A percentile compares a stretch with the other conserved stretches of the same genome.
These are phyloP conservation scores for Thecaphora thlaspeos DNA, from an alignment of 1,284 basidiomycete species.

Conservation along the genomic window DNA sequence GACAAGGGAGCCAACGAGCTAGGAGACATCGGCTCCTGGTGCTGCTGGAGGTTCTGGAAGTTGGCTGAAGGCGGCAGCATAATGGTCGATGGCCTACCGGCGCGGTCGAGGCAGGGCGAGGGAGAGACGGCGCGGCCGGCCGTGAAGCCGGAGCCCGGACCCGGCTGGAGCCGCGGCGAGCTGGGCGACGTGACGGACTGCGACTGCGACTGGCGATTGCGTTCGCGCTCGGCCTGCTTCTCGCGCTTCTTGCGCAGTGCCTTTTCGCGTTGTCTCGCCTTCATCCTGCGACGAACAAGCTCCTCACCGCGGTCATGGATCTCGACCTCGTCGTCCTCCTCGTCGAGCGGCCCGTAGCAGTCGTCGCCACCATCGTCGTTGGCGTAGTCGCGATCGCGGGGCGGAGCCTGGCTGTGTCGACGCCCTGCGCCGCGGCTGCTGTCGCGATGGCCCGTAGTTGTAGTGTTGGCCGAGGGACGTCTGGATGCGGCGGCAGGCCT, in stretches of 20 bases:
- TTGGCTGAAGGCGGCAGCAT: slow-evolving; percentile 25
- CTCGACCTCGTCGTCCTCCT: slow-evolving; percentile 61
- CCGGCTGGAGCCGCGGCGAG: slow-evolving; percentile 20
- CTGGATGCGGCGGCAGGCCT: no score
- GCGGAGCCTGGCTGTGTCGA: slow-evolving; percentile 17
- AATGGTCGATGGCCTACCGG: slow-evolving; percentile 42
- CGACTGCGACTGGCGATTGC: slow-evolving; percentile 15
- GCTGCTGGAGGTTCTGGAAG: slow-evolving; percentile 12
- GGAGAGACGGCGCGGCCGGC: slow-evolving; percentile 27
- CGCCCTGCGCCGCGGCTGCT: slow-evolving; percentile 28
- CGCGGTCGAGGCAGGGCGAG: slow-evolving; percentile 33
- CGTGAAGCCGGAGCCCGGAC: slow-evolving; percentile 7
- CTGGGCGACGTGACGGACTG: slow-evolving; percentile 1
- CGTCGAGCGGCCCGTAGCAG: slow-evolving; percentile 32
- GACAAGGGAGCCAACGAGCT: slow-evolving; percentile 14
- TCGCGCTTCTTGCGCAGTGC: slow-evolving; percentile 54
- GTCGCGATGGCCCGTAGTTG: neutral
- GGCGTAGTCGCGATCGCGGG: slow-evolving; percentile 23
- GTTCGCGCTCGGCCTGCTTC: slow-evolving; percentile 35
- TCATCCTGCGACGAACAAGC: slow-evolving; percentile 62
- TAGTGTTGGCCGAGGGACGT: slow-evolving; percentile 13
- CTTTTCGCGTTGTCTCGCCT: slow-evolving; percentile 59
- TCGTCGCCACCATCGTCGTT: slow-evolving; percentile 14
- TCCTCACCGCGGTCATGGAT: slow-evolving; percentile 63
- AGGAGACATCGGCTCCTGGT: slow-evolving; percentile 23